These are phyloP conservation scores for Talaromyces sp. DNA, from an alignment of 2,329 filamentous ascomycete genomes.

Conservation along the genomic window DNA sequence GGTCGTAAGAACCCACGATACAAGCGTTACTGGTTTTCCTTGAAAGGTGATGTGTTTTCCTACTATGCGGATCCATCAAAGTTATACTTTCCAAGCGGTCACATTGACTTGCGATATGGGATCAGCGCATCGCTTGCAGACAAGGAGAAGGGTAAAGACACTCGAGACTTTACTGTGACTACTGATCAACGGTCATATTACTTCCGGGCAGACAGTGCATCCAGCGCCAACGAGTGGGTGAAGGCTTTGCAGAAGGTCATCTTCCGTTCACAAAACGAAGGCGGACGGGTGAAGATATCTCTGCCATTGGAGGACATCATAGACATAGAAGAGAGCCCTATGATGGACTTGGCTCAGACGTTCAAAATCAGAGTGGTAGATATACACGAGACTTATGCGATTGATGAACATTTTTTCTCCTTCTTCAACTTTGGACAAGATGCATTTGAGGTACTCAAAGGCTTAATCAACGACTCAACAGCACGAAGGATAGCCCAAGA, in stretches of 20 bases:
- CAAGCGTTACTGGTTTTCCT: slow-evolving; percentile 85
- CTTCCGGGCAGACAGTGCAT: slow-evolving; percentile 81
- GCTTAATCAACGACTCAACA: slow-evolving; percentile 65
- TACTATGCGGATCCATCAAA: slow-evolving; percentile 84
- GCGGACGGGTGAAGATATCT: slow-evolving; percentile 94
- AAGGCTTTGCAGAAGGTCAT: slow-evolving; percentile 91
- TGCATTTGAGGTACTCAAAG: slow-evolving; percentile 73
- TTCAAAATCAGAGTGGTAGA: slow-evolving; percentile 91
- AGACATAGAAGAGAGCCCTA: slow-evolving; percentile 86
- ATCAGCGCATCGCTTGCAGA: slow-evolving; percentile 79
- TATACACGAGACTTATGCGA: slow-evolving; percentile 88
- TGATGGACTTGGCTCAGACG: slow-evolving; percentile 88
- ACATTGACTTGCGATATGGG: slow-evolving; percentile 87
- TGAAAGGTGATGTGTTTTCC: slow-evolving; percentile 87
- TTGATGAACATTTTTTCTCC: slow-evolving; percentile 98
- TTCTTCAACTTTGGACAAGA: slow-evolving; percentile 87
- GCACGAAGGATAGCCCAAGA: slow-evolving; percentile 41
- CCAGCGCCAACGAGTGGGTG: slow-evolving; percentile 94
- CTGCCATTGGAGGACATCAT: slow-evolving; percentile 84
- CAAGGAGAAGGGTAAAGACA: slow-evolving; percentile 68
- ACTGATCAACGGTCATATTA: slow-evolving; percentile 81
- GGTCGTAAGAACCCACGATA: slow-evolving; percentile 85
- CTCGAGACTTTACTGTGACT: slow-evolving; percentile 71
- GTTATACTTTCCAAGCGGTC: slow-evolving; percentile 85
- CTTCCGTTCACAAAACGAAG: slow-evolving; percentile 91